phyloP scores from a whole-genome alignment of 495 filamentous ascomycete genomes.

The Penicillium steckii region DNA sequence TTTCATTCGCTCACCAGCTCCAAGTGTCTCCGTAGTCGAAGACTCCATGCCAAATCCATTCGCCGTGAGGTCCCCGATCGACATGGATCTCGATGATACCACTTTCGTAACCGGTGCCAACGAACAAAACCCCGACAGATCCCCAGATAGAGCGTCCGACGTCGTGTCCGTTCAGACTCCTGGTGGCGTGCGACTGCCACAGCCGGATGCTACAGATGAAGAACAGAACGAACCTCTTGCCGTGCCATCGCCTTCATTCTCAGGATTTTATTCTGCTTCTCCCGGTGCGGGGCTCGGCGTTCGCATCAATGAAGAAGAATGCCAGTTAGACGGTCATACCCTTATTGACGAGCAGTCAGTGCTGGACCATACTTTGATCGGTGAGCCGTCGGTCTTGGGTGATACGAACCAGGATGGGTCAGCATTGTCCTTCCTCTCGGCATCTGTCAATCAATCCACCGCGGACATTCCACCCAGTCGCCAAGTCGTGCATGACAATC shows the following conservation, averaged over 20 bases:
- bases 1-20: slow-evolving; percentile 32
- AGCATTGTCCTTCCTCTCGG: slow-evolving; percentile 11
- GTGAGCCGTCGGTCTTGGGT: neutral
- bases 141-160: slow-evolving; percentile 11
- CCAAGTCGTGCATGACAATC: slow-evolving; percentile 17
- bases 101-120: slow-evolving; percentile 21
- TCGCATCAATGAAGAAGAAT: slow-evolving; percentile 6
- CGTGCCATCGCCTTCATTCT: slow-evolving; percentile 25
- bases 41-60: slow-evolving; percentile 23
- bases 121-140: slow-evolving; percentile 10
- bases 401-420: slow-evolving; percentile 16
- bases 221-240: slow-evolving; percentile 14
- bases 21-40: slow-evolving; percentile 35
- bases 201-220: slow-evolving; percentile 10
- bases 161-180: slow-evolving; percentile 12
- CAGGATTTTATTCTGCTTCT: slow-evolving; percentile 28
- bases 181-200: neutral
- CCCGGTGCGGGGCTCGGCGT: slow-evolving; percentile 11
- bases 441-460: slow-evolving; percentile 21
- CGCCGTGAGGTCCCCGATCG: slow-evolving; percentile 1
- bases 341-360: slow-evolving; percentile 21
- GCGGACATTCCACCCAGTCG: slow-evolving; percentile 9
- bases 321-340: slow-evolving; percentile 24
- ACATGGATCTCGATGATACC: slow-evolving; percentile 29
- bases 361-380: slow-evolving; percentile 5